These are phyloP conservation scores for Candida maltosa DNA, from an alignment of 805 yeast species.

Conservation along the genomic window DNA sequence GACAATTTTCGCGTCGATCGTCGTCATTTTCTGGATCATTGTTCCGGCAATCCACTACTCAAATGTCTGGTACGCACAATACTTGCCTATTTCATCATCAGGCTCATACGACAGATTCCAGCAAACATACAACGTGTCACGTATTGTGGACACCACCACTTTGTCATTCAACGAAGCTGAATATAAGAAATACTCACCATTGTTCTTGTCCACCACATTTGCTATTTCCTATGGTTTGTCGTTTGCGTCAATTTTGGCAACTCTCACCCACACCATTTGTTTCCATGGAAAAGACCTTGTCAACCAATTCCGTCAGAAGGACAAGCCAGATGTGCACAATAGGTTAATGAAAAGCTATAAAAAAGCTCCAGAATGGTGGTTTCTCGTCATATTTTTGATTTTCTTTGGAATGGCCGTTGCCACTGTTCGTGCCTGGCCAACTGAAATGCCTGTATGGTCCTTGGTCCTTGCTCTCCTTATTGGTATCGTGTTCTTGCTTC, in stretches of 20 bases:
- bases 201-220: conserved; percentile 56
- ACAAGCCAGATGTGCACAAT: conserved; percentile 38
- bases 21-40: conserved; percentile 52
- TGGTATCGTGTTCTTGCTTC: conserved; percentile 37
- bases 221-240: conserved; percentile 56
- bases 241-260: conserved; percentile 61
- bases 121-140: conserved; percentile 45
- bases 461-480: conserved; percentile 36
- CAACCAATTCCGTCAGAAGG: conserved; percentile 19
- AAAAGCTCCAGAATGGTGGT: conserved; percentile 47
- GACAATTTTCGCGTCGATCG: conserved; percentile 34
- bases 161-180: conserved; percentile 42
- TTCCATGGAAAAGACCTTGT: conserved; percentile 56
- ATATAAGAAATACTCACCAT: conserved; percentile 60
- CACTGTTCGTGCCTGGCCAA: conserved; percentile 35
- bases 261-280: conserved; percentile 53
- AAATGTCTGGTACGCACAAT: conserved; percentile 57
- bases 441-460: conserved; percentile 43
- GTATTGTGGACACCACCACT: conserved; percentile 40
- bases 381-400: conserved; percentile 22
- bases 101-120: conserved; percentile 51
- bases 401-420: conserved; percentile 34
- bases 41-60: conserved; percentile 53
- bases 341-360: conserved; percentile 48
- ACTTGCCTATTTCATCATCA: conserved; percentile 51